Evolutionary conservation across 2,329 filamentous ascomycete genomes (phyloP), one percentile per base, ranked within the genome.

Genomic region (Scedosporium dehoogii): DNA sequence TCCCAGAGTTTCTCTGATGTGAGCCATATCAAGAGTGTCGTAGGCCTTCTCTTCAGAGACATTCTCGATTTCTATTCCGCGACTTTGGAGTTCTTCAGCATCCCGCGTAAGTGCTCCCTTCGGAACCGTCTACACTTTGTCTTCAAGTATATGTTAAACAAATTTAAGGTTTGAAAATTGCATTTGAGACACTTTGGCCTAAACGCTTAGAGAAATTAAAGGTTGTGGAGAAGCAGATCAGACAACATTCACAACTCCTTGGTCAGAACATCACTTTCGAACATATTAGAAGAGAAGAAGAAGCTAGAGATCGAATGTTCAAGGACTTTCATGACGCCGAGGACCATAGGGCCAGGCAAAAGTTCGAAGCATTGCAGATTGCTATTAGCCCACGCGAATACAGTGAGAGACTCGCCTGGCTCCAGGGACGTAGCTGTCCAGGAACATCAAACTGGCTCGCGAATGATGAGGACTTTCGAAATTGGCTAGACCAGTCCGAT

Each of bases 31-130:
- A 59, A 14, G 18, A 38, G 29, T n/a, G 12, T 59, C 42, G n/a
- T 59, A 4, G 58, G 18, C 6, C n/a, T 46, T 14, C 42, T 25
- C 23, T 59, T 23, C 41, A 10, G 4, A 21, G 58, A 59, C 38
- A 42, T 59, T n/a, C 58, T 59, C 38, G 58, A 59, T 38, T 59
- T 59, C 38, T 59, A 59, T 33, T 23, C 42, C 6, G 58, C 21
- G 21, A 14, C 21, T 23, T 12, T 59, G 16, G 18, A 59, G 10
- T 46, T 59, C n/a, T 59, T 59, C 18, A 23, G 41, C 33, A 38
- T 21, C 29, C 23, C 23, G 6, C n/a, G 58, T 59, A 59, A 44
- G 33, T 44, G 23, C 41, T 44, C 9, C 58, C n/a, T 12, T 5
- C 4, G 7, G 41, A 12, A 21, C 53, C 18, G 3, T 59, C 18